Base-by-base conservation (phyloP, 768 basidiomycete species). In the Baorangia bicolor region DNA sequence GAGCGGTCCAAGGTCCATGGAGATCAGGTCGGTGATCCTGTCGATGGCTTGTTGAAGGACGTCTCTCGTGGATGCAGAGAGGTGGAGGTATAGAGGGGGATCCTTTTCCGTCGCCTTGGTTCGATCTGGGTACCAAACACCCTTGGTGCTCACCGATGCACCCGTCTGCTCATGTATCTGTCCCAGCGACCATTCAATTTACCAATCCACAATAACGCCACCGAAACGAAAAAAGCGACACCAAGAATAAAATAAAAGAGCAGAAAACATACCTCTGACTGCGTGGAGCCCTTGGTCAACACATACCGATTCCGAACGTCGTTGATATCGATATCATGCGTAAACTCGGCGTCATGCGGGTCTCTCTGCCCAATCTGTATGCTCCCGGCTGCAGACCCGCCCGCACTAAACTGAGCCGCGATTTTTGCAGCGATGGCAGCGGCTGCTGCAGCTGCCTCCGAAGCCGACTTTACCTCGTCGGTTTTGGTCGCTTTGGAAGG, bases 351-450 rank as follows among this genome's bases (percentile, higher is more conserved):
- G 62, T 92, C 90, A 46, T 89, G 84, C 2, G 78, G 77, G 66
- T 92, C 90, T 60, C 83, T 82, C 47, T 73, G 64, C 18, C 78
- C 79, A 56, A 76, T 66, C 62, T 77, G 61, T 56, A 73, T 78
- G 67, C 67, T 73, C 69, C 63, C 78, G 50, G 64, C 63, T 5
- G 65, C 77, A 56, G 69, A 62, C 38, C 58, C 78, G 62, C 68
- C 70, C 2, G 80, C 80, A 51, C 77, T 80, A 57, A 92, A 90
- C 65, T 92, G 90, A 0, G 91, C 93, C 8, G 94, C 94, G 71
- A 97, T 95, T 81, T 94, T 94, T 57, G 94, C 94, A 55, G 94
- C 92, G 59, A 94, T 93, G 40, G 92, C 92, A 10, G 89, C 90
- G 1, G 89, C 88, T 0, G 85, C 86, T 4, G 88, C 87, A 2